These are phyloP conservation scores for Phialophora chinensis DNA, from an alignment of 2,329 filamentous ascomycete genomes.

Conservation along the genomic window DNA sequence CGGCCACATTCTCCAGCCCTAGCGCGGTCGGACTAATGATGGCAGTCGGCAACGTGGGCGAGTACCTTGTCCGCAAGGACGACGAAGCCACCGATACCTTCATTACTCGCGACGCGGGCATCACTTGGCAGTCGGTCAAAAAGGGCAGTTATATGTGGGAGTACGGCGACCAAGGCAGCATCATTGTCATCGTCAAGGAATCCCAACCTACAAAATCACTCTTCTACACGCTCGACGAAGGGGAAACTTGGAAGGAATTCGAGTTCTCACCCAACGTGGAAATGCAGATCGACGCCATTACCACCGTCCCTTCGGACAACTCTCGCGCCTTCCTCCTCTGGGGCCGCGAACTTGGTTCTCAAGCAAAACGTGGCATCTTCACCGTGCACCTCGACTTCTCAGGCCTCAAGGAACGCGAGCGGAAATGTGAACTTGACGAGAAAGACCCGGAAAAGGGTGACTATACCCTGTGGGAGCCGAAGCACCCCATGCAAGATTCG, in stretches of 20 bases:
- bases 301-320: conserved; percentile 85
- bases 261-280: conserved; percentile 72
- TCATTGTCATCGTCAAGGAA: conserved; percentile 84
- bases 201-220: conserved; percentile 69
- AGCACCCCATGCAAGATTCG: conserved; percentile 76
- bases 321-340: conserved; percentile 92
- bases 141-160: conserved; percentile 93
- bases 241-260: conserved; percentile 77
- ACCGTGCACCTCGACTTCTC: conserved; percentile 90
- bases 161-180: conserved; percentile 91
- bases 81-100: conserved; percentile 89
- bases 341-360: conserved; percentile 64
- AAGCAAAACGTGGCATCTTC: conserved; percentile 59
- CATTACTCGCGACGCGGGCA: conserved; percentile 87
- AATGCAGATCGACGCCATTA: conserved; percentile 77
- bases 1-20: conserved; percentile 84
- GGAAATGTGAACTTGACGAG: conserved; percentile 72
- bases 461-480: conserved; percentile 86
- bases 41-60: conserved; percentile 87
- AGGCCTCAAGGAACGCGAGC: conserved; percentile 70
- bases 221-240: conserved; percentile 81
- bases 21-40: conserved; percentile 91
- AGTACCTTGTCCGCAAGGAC: conserved; percentile 67
- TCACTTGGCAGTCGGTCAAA: conserved; percentile 83
- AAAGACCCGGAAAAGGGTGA: conserved; percentile 64